Evolutionary conservation across 345 rosid genomes (phyloP), one percentile per base, ranked within the genome.

Genomic region (Brassica rapa): DNA sequence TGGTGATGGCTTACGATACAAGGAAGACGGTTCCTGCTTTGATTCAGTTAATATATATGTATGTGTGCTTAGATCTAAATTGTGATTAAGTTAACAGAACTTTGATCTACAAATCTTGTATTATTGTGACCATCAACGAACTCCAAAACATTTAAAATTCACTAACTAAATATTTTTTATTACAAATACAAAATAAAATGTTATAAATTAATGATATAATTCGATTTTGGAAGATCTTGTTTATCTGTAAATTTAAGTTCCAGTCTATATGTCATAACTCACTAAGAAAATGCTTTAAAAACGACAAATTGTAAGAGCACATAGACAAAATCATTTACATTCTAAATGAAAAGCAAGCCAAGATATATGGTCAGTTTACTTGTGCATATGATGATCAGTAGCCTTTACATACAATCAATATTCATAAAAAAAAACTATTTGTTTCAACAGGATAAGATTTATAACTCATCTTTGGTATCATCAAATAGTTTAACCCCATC

Each of bases 401-500:
- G 29, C 29, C 29, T 25, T 25, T 25, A 25, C 56, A 74, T 11
- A 55, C 6, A 19, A 27, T 61, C 24, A 14, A 1, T 8, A 76
- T 3, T 43, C 25, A 68, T 12, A 2, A 0, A 64, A 6, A 7
- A 25, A 6, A 7, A 25, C 29, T 25, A 55, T 49, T 39, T 62
- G 75, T 70, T 69, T 57, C 46, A 62, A 11, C 15, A 9, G 72
- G 73, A 24, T 1, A 25, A 64, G 2, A 27, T 65, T 62, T 78
- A 71, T 29, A 78, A 41, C 53, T 71, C 72, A 41, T 71, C 39
- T 64, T 75, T 39, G 9, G 51, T 25, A 64, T 64, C 69, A 71
- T 76, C 83, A 64, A 85, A 75, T 30, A 85, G 64, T 84, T 81
- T 83, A 73, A 78, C 70, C 25, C 88, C 88, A 33, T 57, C 51